Base-by-base conservation (phyloP, 148 eudicot species). In the Chenopodium suecicum region DNA sequence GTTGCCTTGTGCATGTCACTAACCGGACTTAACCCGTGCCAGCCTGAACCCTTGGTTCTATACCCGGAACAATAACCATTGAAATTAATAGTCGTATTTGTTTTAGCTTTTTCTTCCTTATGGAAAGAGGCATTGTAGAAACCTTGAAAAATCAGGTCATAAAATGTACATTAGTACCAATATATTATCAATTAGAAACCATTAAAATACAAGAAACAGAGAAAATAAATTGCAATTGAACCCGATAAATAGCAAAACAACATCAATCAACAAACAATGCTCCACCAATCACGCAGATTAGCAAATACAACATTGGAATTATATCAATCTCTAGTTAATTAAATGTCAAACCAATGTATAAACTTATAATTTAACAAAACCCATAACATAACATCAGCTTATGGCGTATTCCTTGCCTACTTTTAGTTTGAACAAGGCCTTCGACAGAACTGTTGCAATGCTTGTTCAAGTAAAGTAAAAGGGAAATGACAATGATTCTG, bases 371-470 rank as follows among this genome's bases (percentile, higher is more conserved):
- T 31, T 31, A 0, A 31, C 32, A 31, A n/a, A 20, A 60, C 4
- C n/a, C 19, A 60, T 31, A 31, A 27, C 29, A 27, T 27, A 90
- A 27, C 92, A 91, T 82, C 78, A 78, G 69, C 82, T 94, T 69
- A 83, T 89, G 74, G 92, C 92, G 17, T 89, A 87, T 79, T 94
- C 98, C 0, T 84, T 89, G 81, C 89, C 94, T 41, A 84, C 89
- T 52, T 92, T 92, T 90, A 94, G 98, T 46, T 87, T 94, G 82
- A 94, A 91, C 73, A 91, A 90, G 88, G 98, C 95, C 14, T 92
- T 92, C 83, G 91, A 91, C 71, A 81, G 90, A 85, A 88, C 94
- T 13, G 85, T 94, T 63, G 86, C 81, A 47, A 88, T 91, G 93
- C 88, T 93, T 12, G 88, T 82, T 82, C 86, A 82, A 74, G 86